A percentile compares a stretch with the other conserved stretches of the same genome.
These are phyloP conservation scores for Amaranthus hypochondriacus DNA, from an alignment of 148 eudicot genomes.

Conservation along the genomic window DNA sequence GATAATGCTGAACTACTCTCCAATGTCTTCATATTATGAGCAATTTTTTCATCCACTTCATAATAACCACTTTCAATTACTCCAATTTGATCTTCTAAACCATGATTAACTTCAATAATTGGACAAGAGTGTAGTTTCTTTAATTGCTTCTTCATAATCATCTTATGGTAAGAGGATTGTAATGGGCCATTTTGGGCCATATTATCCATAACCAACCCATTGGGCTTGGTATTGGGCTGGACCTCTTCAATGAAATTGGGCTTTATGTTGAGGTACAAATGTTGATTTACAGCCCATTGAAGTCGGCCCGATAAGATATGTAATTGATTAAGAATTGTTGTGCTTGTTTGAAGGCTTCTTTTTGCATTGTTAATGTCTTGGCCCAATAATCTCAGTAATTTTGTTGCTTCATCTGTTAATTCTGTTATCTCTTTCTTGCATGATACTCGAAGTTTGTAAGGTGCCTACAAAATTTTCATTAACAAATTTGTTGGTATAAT, in stretches of 20 bases:
- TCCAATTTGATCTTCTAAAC: too few relatives aligned
- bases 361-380: conserved; percentile 44
- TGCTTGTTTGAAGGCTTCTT: conserved; percentile 30
- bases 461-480: conserved; percentile 34
- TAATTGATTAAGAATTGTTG: conserved; percentile 27
- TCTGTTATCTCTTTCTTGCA: conserved; percentile 53
- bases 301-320: conserved; percentile 44
- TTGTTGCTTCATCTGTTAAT: conserved; percentile 45
- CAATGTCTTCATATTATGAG: too few relatives aligned
- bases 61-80: too few relatives aligned
- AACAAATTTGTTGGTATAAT: not conserved
- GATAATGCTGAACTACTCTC: too few relatives aligned
- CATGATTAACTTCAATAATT: too few relatives aligned
- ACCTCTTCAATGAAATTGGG: not conserved
- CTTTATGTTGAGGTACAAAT: conserved; percentile 39
- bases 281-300: conserved; percentile 40
- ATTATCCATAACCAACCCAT: too few relatives aligned
- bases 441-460: conserved; percentile 38
- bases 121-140: too few relatives aligned
- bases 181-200: too few relatives aligned
- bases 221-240: too few relatives aligned
- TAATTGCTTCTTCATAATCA: too few relatives aligned
- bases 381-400: conserved; percentile 47
- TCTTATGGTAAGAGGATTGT: too few relatives aligned
- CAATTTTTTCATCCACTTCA: too few relatives aligned